Base-by-base conservation (phyloP, 768 basidiomycete genomes). In the Kwoniella dejecticola region DNA sequence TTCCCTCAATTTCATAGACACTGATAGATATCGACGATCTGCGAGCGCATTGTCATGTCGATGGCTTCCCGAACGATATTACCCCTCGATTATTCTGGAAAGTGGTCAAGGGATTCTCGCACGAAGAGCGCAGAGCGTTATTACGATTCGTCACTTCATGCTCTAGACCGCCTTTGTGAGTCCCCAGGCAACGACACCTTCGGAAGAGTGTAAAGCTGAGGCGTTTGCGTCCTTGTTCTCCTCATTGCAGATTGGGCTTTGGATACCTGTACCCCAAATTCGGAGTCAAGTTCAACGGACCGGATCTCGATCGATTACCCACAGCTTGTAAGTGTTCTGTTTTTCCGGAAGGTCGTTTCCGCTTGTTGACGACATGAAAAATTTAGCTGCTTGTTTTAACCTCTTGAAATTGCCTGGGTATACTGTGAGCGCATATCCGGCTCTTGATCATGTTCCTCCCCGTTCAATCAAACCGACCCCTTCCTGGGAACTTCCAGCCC, bases 121-220 rank as follows among this genome's bases (percentile, higher is more conserved):
- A 91, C 60, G 88, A 90, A 46, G 87, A 98, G 68, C 84, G 88
- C 13, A 82, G 87, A 45, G 83, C 85, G 1, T 81, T 98, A 57
- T 79, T 99, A 59, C 84, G 90, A 13, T 99, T 98, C 69, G 95
- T 92, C 19, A 97, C 96, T 17, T 91, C 90, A 66, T 93, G 91
- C 69, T 88, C 89, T 69, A 83, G 91, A 15, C 91, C 94, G 0
- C 94, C 92, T 0, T 80, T 97, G 26, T 90, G 67, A 68, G 88
- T 81, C 1, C n/a, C n/a, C n/a, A n/a, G n/a, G n/a, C n/a, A n/a
- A n/a, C n/a, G n/a, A n/a, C n/a, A n/a, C n/a, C n/a, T n/a, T n/a
- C 21, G 50, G 27, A 7, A 10, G 62, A 17, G 30, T 6, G 13
- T 30, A 19, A 44, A 30, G 8, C 55, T 19, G 26, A 58, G 11